Conservation (phyloP, 257 asterid species). For the Sherardia arvensis region DNA sequence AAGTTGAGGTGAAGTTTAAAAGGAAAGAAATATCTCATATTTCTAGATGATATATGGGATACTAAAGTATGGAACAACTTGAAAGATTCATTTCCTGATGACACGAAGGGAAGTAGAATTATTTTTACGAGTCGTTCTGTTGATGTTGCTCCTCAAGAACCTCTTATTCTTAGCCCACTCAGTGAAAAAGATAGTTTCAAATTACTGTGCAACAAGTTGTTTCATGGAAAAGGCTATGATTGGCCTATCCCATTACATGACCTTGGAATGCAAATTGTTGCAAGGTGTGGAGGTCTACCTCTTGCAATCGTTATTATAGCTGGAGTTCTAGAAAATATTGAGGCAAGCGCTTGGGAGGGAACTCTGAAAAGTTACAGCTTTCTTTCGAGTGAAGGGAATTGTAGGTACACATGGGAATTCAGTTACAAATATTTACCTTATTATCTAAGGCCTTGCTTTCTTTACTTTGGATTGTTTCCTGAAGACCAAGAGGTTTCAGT, state of each 20-base stretch:
- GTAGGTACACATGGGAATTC: background rate
- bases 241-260: background rate
- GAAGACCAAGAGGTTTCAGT: background rate
- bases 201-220: background rate
- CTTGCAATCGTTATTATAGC: background rate
- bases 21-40: background rate
- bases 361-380: background rate
- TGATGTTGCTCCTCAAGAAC: background rate
- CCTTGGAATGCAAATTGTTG: background rate
- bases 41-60: background rate
- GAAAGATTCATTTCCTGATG: background rate
- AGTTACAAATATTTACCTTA: conserved; percentile 10
- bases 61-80: background rate
- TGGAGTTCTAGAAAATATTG: background rate
- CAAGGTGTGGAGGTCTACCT: background rate
- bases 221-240: background rate
- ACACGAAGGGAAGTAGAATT: background rate
- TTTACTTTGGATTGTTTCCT: background rate
- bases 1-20: background rate
- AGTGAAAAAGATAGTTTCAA: background rate
- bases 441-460: background rate
- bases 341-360: background rate
- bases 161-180: background rate
- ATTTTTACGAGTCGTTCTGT: background rate
- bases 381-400: background rate